phyloP scores from a whole-genome alignment of 768 basidiomycete genomes.

The Mycena latifolia region DNA sequence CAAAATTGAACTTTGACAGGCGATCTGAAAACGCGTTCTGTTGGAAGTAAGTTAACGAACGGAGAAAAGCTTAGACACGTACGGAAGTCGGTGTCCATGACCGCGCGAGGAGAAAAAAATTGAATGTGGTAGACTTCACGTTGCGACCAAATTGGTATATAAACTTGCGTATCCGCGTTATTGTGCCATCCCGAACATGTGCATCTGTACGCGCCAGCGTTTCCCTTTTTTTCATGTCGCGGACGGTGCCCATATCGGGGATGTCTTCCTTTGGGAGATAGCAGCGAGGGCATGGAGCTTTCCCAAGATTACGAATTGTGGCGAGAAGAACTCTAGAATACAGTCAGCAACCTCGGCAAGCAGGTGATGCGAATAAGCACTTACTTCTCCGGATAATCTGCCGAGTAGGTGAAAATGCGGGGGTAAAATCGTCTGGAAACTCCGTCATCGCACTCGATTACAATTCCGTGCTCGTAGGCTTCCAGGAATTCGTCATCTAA shows the following conservation, averaged over 20 bases:
- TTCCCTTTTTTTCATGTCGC: constrained; percentile 1
- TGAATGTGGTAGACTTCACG: neutral
- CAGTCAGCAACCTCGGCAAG: too few relatives aligned
- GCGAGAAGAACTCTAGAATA: constrained; percentile 43
- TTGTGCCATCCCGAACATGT: neutral
- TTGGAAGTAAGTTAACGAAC: too few relatives aligned
- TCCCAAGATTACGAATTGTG: constrained; percentile 36
- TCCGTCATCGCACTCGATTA: constrained; percentile 7
- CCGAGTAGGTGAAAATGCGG: constrained; percentile 17
- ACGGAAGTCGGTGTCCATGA: neutral
- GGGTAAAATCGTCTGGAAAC: constrained; percentile 14
- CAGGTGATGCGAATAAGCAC: too few relatives aligned
- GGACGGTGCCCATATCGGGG: constrained; percentile 36
- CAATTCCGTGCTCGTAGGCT: constrained; percentile 23
- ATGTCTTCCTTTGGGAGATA: constrained; percentile 39
- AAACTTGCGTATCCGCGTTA: too few relatives aligned
- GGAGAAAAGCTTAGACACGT: neutral
- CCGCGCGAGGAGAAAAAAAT: too few relatives aligned
- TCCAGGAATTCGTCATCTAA: constrained; percentile 15
- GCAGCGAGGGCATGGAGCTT: constrained; percentile 49
- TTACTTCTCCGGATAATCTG: constrained; percentile 19
- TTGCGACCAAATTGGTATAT: too few relatives aligned
- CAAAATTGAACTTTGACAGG: constrained; percentile 21
- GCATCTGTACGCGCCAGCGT: neutral
- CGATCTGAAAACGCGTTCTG: constrained; percentile 38